Conservation (phyloP, 768 basidiomycete genomes). For the Lactifluus pinguis region DNA sequence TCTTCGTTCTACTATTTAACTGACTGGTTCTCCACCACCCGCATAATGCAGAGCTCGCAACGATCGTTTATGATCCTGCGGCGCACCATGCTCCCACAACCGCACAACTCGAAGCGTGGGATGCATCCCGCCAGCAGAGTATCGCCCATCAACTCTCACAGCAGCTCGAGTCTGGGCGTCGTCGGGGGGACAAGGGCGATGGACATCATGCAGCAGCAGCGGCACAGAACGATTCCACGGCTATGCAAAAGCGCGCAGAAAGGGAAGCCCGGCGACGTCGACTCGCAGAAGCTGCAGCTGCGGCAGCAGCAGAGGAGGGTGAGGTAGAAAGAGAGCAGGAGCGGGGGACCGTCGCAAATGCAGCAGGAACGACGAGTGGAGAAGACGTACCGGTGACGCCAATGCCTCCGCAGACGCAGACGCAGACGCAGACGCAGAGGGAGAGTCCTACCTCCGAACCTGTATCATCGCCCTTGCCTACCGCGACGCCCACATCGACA, state of each 20-base stretch:
- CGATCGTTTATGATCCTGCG: slow-evolving; percentile 61
- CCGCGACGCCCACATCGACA: background rate
- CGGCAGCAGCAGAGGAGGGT: background rate
- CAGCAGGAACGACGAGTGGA: background rate
- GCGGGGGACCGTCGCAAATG: no score
- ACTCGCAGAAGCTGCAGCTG: background rate
- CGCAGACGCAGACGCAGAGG: background rate
- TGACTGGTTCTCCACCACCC: no score
- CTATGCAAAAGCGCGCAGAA: slow-evolving; percentile 52
- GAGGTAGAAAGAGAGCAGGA: no score
- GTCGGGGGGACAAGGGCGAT: slow-evolving; percentile 29
- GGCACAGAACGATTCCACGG: slow-evolving; percentile 30
- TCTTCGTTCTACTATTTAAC: background rate
- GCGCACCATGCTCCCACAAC: slow-evolving; percentile 45
- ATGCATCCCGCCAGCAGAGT: slow-evolving; percentile 36
- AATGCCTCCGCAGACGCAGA: background rate
- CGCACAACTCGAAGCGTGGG: slow-evolving; percentile 46
- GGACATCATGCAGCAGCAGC: slow-evolving; percentile 38
- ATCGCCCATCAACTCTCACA: slow-evolving; percentile 22
- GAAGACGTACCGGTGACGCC: background rate
- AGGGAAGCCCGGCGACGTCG: slow-evolving; percentile 40
- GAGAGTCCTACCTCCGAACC: background rate
- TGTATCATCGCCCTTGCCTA: background rate
- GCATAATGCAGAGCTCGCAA: slow-evolving; percentile 50
- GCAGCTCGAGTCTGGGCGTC: slow-evolving; percentile 36